Base-by-base conservation (phyloP, 2,329 filamentous ascomycete genomes). In the Aspergillus sojae region DNA sequence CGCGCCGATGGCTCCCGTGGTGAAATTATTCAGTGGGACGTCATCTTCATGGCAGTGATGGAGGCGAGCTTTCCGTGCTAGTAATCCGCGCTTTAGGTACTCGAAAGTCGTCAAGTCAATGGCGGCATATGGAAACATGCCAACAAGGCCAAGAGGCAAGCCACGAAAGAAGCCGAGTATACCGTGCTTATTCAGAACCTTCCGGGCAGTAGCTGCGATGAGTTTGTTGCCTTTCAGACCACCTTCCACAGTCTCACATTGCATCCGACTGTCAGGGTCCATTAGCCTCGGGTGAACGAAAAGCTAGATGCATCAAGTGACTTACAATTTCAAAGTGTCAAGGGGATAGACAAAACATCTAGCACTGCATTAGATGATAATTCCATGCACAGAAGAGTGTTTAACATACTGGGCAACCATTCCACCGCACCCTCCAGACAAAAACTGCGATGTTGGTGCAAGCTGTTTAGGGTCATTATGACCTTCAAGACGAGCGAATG, bases 91-190 rank as follows among this genome's bases (percentile, higher is more conserved):
- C 80, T 99, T 99, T 65, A 97, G 85, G 64, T 95, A 88, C 79
- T 99, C 95, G 74, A 98, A 99, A 0, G 93, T 97, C 68, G 92
- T 93, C 73, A 99, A 90, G 75, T 99, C 95, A 74, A 99, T 96
- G 57, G 95, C 95, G 48, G 93, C 94, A 77, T 98, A 99, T 0
- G 95, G 95, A 72, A 99, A 99, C 89, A 98, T 97, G 75, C 95
- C 95, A 57, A 97, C 81, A 4, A 99, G 85, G 19, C 95, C 95
- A 87, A 98, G 95, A 0, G 93, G 94, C 39, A 99, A 85, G 46
- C 95, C 95, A 60, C 94, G 92, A 78, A 98, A 99, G 67, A 93
- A 94, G 7, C 91, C 85, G 36, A 86, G 83, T 32, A 94, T 69
- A 26, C 92, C 92, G 63, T 92, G 91, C 63, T 89, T 86, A 46